Conservation (phyloP, 192 early-diverging fungal species). For the Coemansia sp. region DNA sequence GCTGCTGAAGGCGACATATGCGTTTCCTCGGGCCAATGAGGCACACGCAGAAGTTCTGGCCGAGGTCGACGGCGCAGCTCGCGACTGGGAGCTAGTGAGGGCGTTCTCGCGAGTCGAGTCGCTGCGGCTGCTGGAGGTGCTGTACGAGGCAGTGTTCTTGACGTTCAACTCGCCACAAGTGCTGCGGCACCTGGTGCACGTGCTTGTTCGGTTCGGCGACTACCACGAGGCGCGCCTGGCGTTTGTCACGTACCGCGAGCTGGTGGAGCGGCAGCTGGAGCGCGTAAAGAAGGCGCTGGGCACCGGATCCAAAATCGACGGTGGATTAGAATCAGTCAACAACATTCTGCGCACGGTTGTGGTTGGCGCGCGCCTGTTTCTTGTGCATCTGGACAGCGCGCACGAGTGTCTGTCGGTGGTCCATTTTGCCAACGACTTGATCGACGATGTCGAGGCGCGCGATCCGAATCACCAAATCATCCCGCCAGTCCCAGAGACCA, state of each 20-base stretch:
- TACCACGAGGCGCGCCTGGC: slow-evolving; percentile 76
- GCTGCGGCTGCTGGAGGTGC: slow-evolving; percentile 57
- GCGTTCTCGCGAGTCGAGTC: slow-evolving; percentile 56
- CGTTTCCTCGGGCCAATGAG: slow-evolving; percentile 65
- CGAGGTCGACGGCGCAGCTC: slow-evolving; percentile 63
- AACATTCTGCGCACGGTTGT: slow-evolving; percentile 35
- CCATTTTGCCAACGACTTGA: slow-evolving; percentile 44
- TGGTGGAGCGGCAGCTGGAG: slow-evolving; percentile 56
- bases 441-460: slow-evolving; percentile 27
- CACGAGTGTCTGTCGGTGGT: slow-evolving; percentile 42
- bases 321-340: slow-evolving; percentile 20
- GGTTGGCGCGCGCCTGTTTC: slow-evolving; percentile 50
- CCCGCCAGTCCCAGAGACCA: slow-evolving; percentile 6
- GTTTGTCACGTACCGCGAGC: slow-evolving; percentile 60
- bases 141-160: slow-evolving; percentile 64
- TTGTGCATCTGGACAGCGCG: slow-evolving; percentile 29
- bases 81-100: slow-evolving; percentile 60
- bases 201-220: slow-evolving; percentile 63
- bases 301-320: neutral
- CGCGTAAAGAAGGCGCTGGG: slow-evolving; percentile 20
- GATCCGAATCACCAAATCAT: slow-evolving; percentile 35
- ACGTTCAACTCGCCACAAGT: slow-evolving; percentile 73
- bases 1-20: slow-evolving; percentile 54
- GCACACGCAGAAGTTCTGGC: slow-evolving; percentile 59
- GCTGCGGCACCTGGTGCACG: slow-evolving; percentile 61